Evolutionary conservation across 352 stramenopile genomes (phyloP).

Genomic region (Globisporangium carolinianum): DNA sequence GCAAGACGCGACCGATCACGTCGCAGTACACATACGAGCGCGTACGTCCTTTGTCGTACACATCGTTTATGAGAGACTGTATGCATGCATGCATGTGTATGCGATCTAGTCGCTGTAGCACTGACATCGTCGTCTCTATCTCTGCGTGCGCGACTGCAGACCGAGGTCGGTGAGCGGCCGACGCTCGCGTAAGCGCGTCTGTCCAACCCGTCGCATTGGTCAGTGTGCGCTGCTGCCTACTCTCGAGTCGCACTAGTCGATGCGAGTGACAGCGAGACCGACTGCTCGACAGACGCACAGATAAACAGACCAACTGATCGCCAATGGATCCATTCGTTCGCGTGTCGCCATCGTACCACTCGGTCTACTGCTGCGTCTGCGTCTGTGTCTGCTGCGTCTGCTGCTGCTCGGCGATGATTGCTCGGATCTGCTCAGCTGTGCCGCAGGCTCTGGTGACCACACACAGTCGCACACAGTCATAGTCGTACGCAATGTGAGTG

Average conservation of each 20-base stretch:
- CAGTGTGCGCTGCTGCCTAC: no score
- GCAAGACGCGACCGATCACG: conserved; percentile 33
- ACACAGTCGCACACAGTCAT: conserved; percentile 2
- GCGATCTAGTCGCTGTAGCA: no score
- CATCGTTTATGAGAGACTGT: not conserved
- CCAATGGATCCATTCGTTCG: not conserved
- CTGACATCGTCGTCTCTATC: not conserved
- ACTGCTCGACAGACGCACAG: not conserved
- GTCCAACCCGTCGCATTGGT: no score
- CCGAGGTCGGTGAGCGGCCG: conserved; percentile 58
- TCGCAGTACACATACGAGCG: conserved; percentile 46
- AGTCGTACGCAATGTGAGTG: no score
- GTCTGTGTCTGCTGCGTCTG: not conserved
- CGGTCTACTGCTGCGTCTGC: not conserved
- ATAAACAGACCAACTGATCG: not conserved
- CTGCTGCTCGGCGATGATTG: conserved; percentile 23
- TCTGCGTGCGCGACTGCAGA: conserved; percentile 6
- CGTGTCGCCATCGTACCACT: not conserved
- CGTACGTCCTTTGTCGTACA: conserved; percentile 17
- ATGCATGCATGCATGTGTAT: not conserved
- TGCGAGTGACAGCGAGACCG: not conserved
- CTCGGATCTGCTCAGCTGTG: conserved; percentile 45
- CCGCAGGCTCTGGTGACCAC: conserved; percentile 35
- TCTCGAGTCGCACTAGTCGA: not conserved
- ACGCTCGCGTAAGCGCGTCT: conserved; percentile 28